Evolutionary conservation across 2,329 filamentous ascomycete genomes (phyloP), one percentile per base, ranked within the genome.

Genomic region (Sporothrix schenckii): DNA sequence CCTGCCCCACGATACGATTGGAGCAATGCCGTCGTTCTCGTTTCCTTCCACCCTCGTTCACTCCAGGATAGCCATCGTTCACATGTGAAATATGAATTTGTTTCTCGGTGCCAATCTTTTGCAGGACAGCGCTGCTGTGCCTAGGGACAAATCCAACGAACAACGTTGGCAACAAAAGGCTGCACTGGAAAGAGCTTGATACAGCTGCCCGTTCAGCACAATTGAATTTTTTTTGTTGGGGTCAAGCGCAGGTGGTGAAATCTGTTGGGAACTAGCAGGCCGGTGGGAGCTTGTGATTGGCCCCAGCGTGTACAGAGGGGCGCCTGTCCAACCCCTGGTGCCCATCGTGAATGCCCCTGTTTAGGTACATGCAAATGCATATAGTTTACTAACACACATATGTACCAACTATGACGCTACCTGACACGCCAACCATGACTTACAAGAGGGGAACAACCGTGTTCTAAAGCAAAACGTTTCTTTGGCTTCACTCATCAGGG

Each of bases 211-310:
- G 24, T 65, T 47, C 63, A 52, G 54, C 27, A 60, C 41, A 58
- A 52, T 60, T 61, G 24, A 50, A 39, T 7, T 44, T 16, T 68
- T 72, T 72, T 72, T 69, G 68, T 72, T 69, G 70, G 70, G 70
- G 54, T 66, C 68, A 27, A 69, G 24, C 21, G 16, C 54, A 44
- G 58, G 30, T 39, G 27, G 49, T 68, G 63, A 72, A 72, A 66
- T 70, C 69, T 72, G 71, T 72, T 72, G 71, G 71, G 71, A 72
- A 66, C 68, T 67, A 67, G 24, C 4, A 61, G 60, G 30, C 16
- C 1, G 56, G 66, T 34, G n/a, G 16, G 4, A 3, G n/a, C 13
- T n/a, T 34, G 16, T 66, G 60, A 71, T 71, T 71, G 70, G 70
- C 52, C 47, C 5, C n/a, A 24, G 39, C 56, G 19, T 11, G n/a